Base-by-base conservation (phyloP, 2,329 filamentous ascomycete species). In the Dothidotthia symphoricarpi region DNA sequence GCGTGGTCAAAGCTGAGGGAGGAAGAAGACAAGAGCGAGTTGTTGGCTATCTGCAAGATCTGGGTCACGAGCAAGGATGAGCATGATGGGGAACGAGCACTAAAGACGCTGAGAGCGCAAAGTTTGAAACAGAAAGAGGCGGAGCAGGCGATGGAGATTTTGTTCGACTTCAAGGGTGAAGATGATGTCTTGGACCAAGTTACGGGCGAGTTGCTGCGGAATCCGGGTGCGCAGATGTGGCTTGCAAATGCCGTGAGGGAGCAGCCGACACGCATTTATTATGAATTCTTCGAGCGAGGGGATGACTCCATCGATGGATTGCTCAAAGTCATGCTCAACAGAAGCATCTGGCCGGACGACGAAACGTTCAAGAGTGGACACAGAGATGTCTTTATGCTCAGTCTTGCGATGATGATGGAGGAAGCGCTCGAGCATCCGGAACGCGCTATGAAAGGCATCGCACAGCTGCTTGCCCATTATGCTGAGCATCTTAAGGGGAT, bases 321-420 rank as follows among this genome's bases (percentile, higher is more conserved):
- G 27, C 51, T 70, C 11, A 65, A 64, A 15, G 56, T 73, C 3
- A 43, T 70, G 7, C 61, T 75, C 11, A 72, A 73, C 36, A 55
- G 66, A 7, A 39, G 53, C 1, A 43, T 67, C 12, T 76, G 73
- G 73, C 39, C 55, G 1, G 59, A 63, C 15, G 63, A 71, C 29
- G 57, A 67, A 42, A 45, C 54, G 32, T 78, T 69, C 69, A 77
- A 57, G 17, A 55, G 60, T 9, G 70, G 69, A 3, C 68, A 74
- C 44, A 47, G 67, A 53, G 83, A 87, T 58, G 74, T 84, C 57
- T 84, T 85, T 39, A 79, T 85, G 57, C 79, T 95, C 40, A 82
- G 91, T 52, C 81, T 96, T 51, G 90, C 90, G 16, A 85, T 86
- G 57, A 74, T 96, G 53, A 94, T 96, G 83, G 88, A 94, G 63